Conservation (phyloP, 345 rosid species). For the Passiflora organensis region DNA sequence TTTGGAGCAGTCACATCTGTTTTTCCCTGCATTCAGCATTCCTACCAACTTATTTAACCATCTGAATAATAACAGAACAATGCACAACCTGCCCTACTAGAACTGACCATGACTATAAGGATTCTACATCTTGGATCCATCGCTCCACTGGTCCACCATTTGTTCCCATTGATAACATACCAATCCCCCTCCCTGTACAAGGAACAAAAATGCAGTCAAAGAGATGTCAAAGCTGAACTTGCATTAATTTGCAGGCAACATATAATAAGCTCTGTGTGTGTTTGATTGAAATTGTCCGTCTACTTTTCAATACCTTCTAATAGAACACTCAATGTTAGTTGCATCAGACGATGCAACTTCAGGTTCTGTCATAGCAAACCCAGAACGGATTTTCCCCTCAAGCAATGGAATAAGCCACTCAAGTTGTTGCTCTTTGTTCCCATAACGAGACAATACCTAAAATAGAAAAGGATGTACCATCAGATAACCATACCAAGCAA, state of each 20-base stretch:
- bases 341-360: conserved; percentile 99
- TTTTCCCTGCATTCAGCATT: conserved; percentile 59
- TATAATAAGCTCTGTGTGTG: neutral
- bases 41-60: conserved; percentile 5
- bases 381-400: conserved; percentile 89
- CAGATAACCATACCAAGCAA: neutral
- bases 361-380: conserved; percentile 99
- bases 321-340: conserved; percentile 93
- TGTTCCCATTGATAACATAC: conserved; percentile 76
- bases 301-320: conserved; percentile 47
- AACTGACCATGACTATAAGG: conserved; percentile 93
- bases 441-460: conserved; percentile 87
- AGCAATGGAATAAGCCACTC: conserved; percentile 95
- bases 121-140: conserved; percentile 98
- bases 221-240: conserved; percentile 6
- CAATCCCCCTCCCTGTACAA: conserved; percentile 70
- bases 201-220: conserved; percentile 7
- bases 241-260: neutral
- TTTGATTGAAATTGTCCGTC: neutral
- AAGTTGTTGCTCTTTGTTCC: conserved; percentile 71
- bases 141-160: conserved; percentile 99
- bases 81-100: neutral
- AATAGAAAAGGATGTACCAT: neutral
- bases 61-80: conserved; percentile 7
- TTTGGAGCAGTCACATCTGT: conserved; percentile 70